Percentiles rank a stretch among this genome's conserved stretches.
Conservation (phyloP, 208 protist genomes). For the Acanthamoeba royreba region DNA sequence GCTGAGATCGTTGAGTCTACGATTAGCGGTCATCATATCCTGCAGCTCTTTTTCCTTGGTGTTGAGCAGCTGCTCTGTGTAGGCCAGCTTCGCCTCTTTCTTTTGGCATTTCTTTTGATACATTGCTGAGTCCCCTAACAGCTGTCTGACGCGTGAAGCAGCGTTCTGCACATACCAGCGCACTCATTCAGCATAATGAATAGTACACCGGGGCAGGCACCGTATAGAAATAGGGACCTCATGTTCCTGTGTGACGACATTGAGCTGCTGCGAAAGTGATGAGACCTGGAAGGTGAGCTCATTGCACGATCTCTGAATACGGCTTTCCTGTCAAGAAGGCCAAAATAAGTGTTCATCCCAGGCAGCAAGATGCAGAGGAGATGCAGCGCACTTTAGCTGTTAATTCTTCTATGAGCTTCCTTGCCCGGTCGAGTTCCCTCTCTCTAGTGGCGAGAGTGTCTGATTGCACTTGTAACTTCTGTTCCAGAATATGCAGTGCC, state of each 20-base stretch:
- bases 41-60: constrained; percentile 4
- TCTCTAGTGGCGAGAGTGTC: background rate
- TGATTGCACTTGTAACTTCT: background rate
- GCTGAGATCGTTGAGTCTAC: constrained; percentile 11
- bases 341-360: no score
- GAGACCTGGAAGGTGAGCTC: background rate
- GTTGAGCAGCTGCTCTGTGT: constrained; percentile 1
- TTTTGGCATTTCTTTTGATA: constrained; percentile 16
- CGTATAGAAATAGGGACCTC: background rate
- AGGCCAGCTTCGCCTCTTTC: background rate
- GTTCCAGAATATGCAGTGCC: background rate
- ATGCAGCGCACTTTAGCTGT: background rate
- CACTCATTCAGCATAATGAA: background rate
- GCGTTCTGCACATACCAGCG: background rate
- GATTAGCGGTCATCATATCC: background rate
- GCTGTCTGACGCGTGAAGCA: background rate
- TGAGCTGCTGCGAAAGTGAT: constrained; percentile 27
- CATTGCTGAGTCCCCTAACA: background rate
- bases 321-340: background rate
- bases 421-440: constrained; percentile 15
- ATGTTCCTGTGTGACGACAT: background rate
- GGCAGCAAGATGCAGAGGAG: no score
- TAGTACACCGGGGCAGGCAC: background rate
- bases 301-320: background rate
- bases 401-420: background rate